Conservation (phyloP, 257 asterid species). For the Anisodus acutangulus region DNA sequence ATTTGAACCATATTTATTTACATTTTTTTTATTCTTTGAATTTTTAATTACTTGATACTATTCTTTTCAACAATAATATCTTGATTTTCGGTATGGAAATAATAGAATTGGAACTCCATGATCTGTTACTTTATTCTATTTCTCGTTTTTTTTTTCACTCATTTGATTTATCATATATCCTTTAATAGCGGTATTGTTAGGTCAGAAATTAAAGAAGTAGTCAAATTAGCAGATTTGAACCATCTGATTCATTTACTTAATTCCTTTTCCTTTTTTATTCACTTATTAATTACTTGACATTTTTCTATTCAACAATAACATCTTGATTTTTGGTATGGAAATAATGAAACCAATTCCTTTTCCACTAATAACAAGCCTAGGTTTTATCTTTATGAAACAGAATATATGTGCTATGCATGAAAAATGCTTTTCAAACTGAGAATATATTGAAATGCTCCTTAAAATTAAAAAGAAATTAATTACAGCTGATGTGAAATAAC, state of each 20-base stretch:
- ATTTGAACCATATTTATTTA: not conserved
- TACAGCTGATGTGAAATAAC: not conserved
- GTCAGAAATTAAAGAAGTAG: not conserved
- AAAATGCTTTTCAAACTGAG: not conserved
- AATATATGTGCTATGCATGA: not conserved
- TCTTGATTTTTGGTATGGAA: not conserved
- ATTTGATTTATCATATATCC: not conserved
- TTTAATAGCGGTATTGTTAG: not conserved
- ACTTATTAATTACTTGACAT: not conserved
- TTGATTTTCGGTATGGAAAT: not conserved
- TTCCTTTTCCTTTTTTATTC: not conserved
- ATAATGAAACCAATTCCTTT: not conserved
- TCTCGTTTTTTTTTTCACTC: not conserved
- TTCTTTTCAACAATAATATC: not conserved
- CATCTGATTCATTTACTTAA: not conserved
- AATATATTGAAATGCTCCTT: not conserved
- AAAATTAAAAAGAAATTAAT: not conserved
- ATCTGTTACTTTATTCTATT: not conserved
- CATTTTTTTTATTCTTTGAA: not conserved
- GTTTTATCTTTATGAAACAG: too few species aligned
- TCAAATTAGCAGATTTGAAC: not conserved
- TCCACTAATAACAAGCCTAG: not conserved
- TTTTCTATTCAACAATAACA: not conserved
- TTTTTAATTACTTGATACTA: not conserved
- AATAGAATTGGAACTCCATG: not conserved